These are phyloP conservation scores for Taxillus chinensis DNA, from an alignment of 164 flowering plant genomes.

Conservation along the genomic window DNA sequence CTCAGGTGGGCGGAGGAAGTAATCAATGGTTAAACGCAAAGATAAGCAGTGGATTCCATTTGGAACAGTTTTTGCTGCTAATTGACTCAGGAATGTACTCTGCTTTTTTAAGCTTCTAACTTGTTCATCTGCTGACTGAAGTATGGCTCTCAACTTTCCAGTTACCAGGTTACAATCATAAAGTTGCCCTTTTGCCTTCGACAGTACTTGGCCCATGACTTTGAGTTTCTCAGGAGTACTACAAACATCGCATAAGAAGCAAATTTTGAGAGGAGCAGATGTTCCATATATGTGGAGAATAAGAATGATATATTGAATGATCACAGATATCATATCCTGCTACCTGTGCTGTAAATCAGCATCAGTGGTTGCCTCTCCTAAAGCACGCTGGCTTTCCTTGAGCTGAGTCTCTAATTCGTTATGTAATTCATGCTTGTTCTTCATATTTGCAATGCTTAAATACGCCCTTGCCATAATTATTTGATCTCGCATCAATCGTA, in stretches of 20 bases:
- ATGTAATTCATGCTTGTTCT: conserved; percentile 55
- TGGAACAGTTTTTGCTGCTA: conserved; percentile 95
- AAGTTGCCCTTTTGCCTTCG: conserved; percentile 71
- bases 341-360: conserved; percentile 76
- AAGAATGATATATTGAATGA: not conserved
- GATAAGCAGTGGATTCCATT: conserved; percentile 95
- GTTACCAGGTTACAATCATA: conserved; percentile 90
- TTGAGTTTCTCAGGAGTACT: conserved; percentile 84
- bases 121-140: conserved; percentile 94
- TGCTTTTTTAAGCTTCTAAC: conserved; percentile 94
- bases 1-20: conserved; percentile 76
- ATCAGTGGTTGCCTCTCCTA: conserved; percentile 82
- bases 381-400: conserved; percentile 80
- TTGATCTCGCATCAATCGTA: conserved; percentile 88
- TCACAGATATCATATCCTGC: conserved; percentile 1
- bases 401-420: conserved; percentile 55
- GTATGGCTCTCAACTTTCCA: conserved; percentile 92
- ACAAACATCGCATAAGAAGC: conserved; percentile 2
- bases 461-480: conserved; percentile 95
- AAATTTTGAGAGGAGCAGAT: not conserved
- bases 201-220: conserved; percentile 86
- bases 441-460: conserved; percentile 69
- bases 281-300: conserved; percentile 1
- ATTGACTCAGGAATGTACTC: conserved; percentile 93
- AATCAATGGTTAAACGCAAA: conserved; percentile 89